Evolutionary conservation across 108 stramenopile species (phyloP).

Genomic region (Cyclotella kingstonii): DNA sequence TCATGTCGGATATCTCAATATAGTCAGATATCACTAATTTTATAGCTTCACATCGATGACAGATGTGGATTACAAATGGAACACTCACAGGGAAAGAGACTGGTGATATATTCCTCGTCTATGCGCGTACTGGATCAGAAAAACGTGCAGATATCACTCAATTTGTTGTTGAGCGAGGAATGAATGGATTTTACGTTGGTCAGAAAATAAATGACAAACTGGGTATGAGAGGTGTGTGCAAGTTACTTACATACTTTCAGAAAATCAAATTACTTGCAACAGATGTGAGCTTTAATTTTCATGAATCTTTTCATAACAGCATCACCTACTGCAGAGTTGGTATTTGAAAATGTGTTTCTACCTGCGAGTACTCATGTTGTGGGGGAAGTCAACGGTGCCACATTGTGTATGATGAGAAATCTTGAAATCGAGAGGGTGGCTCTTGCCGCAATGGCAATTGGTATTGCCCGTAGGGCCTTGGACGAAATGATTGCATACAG

Average conservation of each 20-base stretch:
- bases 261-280: background rate
- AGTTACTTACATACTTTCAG: too few relatives aligned
- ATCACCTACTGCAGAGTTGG: conserved; percentile 94
- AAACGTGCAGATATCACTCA: conserved; percentile 71
- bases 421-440: conserved; percentile 97
- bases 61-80: conserved; percentile 99
- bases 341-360: conserved; percentile 93
- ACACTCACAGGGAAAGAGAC: conserved; percentile 83
- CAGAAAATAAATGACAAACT: conserved; percentile 97
- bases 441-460: conserved; percentile 95
- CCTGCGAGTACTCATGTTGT: conserved; percentile 81
- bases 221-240: conserved; percentile 62
- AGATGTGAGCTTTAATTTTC: background rate
- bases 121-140: conserved; percentile 88
- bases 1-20: background rate
- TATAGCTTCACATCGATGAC: background rate
- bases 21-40: background rate
- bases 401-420: conserved; percentile 98
- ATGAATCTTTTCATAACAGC: conserved; percentile 59
- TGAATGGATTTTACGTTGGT: conserved; percentile 93
- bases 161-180: conserved; percentile 96
- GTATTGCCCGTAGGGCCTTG: conserved; percentile 89
- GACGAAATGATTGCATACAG: conserved; percentile 95
- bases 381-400: conserved; percentile 88
- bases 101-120: conserved; percentile 95